These are phyloP conservation scores for Vitis vinifera DNA, from an alignment of 164 flowering plant genomes.

Conservation along the genomic window DNA sequence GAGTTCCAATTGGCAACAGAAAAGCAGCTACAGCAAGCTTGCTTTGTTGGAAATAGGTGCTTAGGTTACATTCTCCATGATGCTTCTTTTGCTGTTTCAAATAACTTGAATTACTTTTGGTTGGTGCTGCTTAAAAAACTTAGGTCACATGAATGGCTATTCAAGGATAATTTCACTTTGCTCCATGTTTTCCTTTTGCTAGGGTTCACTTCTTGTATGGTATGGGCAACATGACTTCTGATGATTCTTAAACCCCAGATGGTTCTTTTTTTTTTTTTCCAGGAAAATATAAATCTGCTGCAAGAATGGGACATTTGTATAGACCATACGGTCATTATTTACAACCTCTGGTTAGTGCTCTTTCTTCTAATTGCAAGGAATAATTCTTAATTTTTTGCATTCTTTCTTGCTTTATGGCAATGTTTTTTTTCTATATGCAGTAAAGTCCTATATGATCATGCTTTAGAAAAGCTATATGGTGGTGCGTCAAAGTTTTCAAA, in stretches of 20 bases:
- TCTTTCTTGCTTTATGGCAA: background rate
- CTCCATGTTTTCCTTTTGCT: too few relatives aligned
- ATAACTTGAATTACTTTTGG: too few relatives aligned
- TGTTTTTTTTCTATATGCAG: too few relatives aligned
- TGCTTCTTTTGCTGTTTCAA: background rate
- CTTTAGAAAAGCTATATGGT: too few relatives aligned
- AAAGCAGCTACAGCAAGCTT: background rate
- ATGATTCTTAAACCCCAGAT: background rate
- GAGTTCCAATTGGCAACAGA: background rate
- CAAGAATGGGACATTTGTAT: conserved; percentile 3
- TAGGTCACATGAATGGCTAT: background rate
- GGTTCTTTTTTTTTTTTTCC: background rate
- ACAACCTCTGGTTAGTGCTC: conserved; percentile 10
- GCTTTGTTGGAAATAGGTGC: background rate
- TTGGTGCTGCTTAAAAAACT: background rate
- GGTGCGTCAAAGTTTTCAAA: too few relatives aligned
- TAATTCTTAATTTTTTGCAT: background rate
- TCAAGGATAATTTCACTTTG: background rate
- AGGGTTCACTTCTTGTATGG: background rate
- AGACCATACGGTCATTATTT: conserved; percentile 6
- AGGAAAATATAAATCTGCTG: conserved; percentile 1
- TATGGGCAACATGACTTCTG: background rate
- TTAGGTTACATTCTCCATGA: too few relatives aligned
- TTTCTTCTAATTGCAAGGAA: background rate
- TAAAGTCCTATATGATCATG: too few relatives aligned